These are phyloP conservation scores for Phaeosphaeriaceae sp. DNA, from an alignment of 2,329 filamentous ascomycete species.

Conservation along the genomic window DNA sequence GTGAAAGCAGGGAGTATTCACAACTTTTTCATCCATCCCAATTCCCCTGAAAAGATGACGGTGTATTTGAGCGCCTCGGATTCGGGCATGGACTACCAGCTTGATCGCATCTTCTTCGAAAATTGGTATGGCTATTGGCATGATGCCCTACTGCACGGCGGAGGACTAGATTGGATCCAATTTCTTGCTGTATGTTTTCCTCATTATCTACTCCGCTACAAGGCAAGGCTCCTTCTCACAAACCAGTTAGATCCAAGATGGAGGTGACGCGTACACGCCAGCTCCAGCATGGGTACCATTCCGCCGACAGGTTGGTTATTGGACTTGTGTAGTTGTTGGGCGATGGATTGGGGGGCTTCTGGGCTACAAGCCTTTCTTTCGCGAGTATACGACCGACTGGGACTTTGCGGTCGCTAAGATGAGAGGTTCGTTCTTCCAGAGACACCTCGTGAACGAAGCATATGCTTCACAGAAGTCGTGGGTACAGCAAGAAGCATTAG, in stretches of 20 bases:
- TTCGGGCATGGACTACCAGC: slow-evolving; percentile 31
- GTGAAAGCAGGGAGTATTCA: slow-evolving; percentile 21
- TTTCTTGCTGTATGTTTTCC: slow-evolving; percentile 33
- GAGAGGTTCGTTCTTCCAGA: slow-evolving; percentile 11
- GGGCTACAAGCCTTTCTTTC: slow-evolving; percentile 49
- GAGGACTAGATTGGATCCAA: slow-evolving; percentile 40
- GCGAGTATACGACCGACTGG: slow-evolving; percentile 50
- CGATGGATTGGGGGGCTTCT: slow-evolving; percentile 49
- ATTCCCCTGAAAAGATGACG: slow-evolving; percentile 5
- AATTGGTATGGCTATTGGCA: slow-evolving; percentile 50
- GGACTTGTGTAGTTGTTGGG: slow-evolving; percentile 43
- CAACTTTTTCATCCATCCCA: slow-evolving; percentile 18
- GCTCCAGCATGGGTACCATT: slow-evolving; percentile 50
- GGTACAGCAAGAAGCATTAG: slow-evolving; percentile 5
- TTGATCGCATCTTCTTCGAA: slow-evolving; percentile 46
- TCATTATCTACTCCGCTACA: neutral
- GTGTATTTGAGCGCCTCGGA: slow-evolving; percentile 33
- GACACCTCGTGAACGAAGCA: slow-evolving; percentile 5
- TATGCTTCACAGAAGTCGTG: slow-evolving; percentile 7
- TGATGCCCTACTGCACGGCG: slow-evolving; percentile 33
- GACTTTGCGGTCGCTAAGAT: slow-evolving; percentile 20
- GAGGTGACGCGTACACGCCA: slow-evolving; percentile 48
- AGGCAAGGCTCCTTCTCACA: slow-evolving; percentile 6
- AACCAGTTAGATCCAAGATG: slow-evolving; percentile 47
- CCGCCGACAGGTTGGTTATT: slow-evolving; percentile 30